A percentile compares a stretch with the other conserved stretches of the same genome.
Evolutionary conservation across 495 filamentous ascomycete species (phyloP).

Genomic region (Lepraria neglecta): DNA sequence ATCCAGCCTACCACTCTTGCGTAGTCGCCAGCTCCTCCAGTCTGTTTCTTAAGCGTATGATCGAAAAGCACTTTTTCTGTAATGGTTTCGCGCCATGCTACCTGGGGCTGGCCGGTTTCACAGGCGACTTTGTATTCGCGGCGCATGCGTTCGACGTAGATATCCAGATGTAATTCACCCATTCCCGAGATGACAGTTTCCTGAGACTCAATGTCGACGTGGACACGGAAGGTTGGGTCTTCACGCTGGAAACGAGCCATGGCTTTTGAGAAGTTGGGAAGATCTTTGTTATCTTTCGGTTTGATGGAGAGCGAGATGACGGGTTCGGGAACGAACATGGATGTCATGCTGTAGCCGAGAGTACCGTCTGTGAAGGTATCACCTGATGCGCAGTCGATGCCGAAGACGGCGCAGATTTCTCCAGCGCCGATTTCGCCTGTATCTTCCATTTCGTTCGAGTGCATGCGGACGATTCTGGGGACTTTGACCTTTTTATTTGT

Average conservation of each 20-base stretch:
- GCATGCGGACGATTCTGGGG: slow-evolving; percentile 97
- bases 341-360: slow-evolving; percentile 92
- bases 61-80: slow-evolving; percentile 72
- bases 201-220: slow-evolving; percentile 80
- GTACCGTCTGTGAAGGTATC: slow-evolving; percentile 96
- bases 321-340: slow-evolving; percentile 98
- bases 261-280: slow-evolving; percentile 92
- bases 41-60: slow-evolving; percentile 92
- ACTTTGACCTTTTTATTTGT: slow-evolving; percentile 94
- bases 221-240: slow-evolving; percentile 95
- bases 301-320: slow-evolving; percentile 98
- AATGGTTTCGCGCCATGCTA: slow-evolving; percentile 96
- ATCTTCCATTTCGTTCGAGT: slow-evolving; percentile 99
- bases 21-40: slow-evolving; percentile 92
- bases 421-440: slow-evolving; percentile 85
- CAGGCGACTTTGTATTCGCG: slow-evolving; percentile 96
- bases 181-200: slow-evolving; percentile 98
- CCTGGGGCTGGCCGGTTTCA: slow-evolving; percentile 90
- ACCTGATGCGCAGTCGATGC: slow-evolving; percentile 94
- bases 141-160: slow-evolving; percentile 97
- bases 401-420: slow-evolving; percentile 98
- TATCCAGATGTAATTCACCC: slow-evolving; percentile 95
- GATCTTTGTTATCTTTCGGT: slow-evolving; percentile 89
- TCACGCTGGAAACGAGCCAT: slow-evolving; percentile 99
- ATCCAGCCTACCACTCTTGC: slow-evolving; percentile 89